These are phyloP conservation scores for Coffea humblotiana DNA, from an alignment of 305 asterid species.

Conservation along the genomic window DNA sequence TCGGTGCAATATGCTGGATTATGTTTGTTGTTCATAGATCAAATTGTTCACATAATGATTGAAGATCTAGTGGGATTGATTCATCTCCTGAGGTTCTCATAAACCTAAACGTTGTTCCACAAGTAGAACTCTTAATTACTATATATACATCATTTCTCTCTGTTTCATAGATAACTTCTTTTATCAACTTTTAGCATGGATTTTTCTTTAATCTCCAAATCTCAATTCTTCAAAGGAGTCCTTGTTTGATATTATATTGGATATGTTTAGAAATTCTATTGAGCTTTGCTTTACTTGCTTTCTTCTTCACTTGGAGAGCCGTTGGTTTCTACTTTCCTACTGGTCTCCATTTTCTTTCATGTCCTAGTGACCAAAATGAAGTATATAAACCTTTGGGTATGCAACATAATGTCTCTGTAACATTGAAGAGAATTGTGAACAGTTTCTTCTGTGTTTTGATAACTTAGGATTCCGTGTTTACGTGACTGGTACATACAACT, in stretches of 20 bases:
- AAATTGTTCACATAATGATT: no score
- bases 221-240: background rate
- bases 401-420: background rate
- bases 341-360: background rate
- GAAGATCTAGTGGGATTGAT: constrained; percentile 2
- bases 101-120: background rate
- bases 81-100: background rate
- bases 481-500: background rate
- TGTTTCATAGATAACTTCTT: background rate
- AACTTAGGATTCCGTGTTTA: background rate
- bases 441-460: background rate
- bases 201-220: background rate
- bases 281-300: background rate
- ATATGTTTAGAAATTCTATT: background rate
- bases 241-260: background rate
- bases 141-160: background rate
- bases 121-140: background rate
- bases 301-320: background rate
- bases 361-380: background rate
- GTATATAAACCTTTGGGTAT: background rate
- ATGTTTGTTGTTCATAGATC: background rate
- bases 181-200: background rate
- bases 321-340: background rate
- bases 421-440: background rate
- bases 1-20: background rate